A percentile compares a stretch with the other conserved stretches of the same genome.
Evolutionary conservation across 164 flowering plant species (phyloP).

Genomic region (grape (Vitis vinifera)): DNA sequence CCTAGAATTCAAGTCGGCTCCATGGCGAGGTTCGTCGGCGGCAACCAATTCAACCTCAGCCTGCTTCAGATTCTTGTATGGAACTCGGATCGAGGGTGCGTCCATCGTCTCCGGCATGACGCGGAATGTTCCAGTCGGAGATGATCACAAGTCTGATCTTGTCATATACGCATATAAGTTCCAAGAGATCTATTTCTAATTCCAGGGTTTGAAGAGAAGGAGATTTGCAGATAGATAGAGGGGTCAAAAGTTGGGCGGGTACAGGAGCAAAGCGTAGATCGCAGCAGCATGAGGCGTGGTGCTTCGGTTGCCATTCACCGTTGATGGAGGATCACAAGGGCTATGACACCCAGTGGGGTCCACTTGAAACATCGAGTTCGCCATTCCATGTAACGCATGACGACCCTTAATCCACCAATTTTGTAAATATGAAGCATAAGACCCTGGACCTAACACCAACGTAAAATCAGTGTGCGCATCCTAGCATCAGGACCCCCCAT

Average conservation of each 20-base stretch:
- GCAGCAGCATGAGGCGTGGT: slow-evolving; percentile 5
- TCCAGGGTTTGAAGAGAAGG: slow-evolving; percentile 6
- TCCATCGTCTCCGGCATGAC: slow-evolving; percentile 46
- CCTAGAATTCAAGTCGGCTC: slow-evolving; percentile 30
- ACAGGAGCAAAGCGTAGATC: not conserved
- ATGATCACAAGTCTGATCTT: not conserved
- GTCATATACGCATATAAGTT: slow-evolving; percentile 8
- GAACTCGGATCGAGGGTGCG: slow-evolving; percentile 58
- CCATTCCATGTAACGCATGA: too few species aligned
- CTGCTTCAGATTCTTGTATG: slow-evolving; percentile 69
- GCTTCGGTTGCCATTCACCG: not conserved
- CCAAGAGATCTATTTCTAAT: slow-evolving; percentile 4
- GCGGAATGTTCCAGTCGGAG: not conserved
- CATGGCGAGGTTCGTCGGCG: slow-evolving; percentile 31
- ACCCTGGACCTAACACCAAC: too few species aligned
- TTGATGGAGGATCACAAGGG: not conserved
- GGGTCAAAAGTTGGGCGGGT: slow-evolving; percentile 16
- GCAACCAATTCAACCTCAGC: slow-evolving; percentile 60
- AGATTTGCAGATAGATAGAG: not conserved
- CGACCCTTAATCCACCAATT: too few species aligned
- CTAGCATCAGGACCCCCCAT: too few species aligned
- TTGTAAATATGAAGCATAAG: too few species aligned
- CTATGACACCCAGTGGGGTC: not conserved
- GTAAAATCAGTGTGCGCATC: too few species aligned
- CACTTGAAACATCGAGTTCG: too few species aligned